These are phyloP conservation scores for Puya raimondii DNA, from an alignment of 176 grass and related monocot genomes.

Conservation along the genomic window DNA sequence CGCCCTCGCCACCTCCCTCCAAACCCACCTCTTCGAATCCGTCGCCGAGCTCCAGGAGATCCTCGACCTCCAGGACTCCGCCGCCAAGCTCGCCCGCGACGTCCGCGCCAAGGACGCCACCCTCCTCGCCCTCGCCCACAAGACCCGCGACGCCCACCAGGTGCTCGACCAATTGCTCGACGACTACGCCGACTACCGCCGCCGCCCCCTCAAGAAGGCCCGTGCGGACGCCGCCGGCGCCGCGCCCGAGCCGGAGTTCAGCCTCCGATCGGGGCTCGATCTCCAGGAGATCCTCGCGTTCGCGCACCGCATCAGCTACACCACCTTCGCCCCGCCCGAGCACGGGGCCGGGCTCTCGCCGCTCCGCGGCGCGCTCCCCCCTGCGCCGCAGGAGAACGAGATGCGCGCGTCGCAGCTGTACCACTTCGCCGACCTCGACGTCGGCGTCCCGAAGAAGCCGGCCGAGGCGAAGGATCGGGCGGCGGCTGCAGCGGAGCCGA, in stretches of 20 bases:
- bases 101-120: slow-evolving; percentile 52
- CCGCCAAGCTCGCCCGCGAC: slow-evolving; percentile 41
- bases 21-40: slow-evolving; percentile 83
- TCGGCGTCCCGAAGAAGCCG: slow-evolving; percentile 68
- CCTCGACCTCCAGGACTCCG: slow-evolving; percentile 78
- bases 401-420: slow-evolving; percentile 86
- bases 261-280: slow-evolving; percentile 65
- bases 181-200: slow-evolving; percentile 81
- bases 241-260: slow-evolving; percentile 21
- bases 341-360: slow-evolving; percentile 75
- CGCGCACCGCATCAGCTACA: slow-evolving; percentile 85
- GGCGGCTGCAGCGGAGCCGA: slow-evolving; percentile 15
- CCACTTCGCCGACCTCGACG: slow-evolving; percentile 66
- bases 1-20: slow-evolving; percentile 57
- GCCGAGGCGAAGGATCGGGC: slow-evolving; percentile 47
- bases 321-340: slow-evolving; percentile 91
- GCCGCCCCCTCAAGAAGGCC: slow-evolving; percentile 46
- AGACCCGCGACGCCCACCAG: slow-evolving; percentile 79
- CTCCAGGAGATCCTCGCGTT: slow-evolving; percentile 68
- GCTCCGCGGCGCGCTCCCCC: slow-evolving; percentile 59
- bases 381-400: slow-evolving; percentile 82
- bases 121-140: slow-evolving; percentile 71
- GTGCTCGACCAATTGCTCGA: slow-evolving; percentile 88
- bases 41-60: slow-evolving; percentile 81
- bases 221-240: slow-evolving; percentile 16